Percentiles rank a stretch among this genome's conserved stretches.
These are phyloP conservation scores for Rhytidiadelphus loreus DNA, from an alignment of 225 moss, liverwort and hornwort genomes.

Conservation along the genomic window DNA sequence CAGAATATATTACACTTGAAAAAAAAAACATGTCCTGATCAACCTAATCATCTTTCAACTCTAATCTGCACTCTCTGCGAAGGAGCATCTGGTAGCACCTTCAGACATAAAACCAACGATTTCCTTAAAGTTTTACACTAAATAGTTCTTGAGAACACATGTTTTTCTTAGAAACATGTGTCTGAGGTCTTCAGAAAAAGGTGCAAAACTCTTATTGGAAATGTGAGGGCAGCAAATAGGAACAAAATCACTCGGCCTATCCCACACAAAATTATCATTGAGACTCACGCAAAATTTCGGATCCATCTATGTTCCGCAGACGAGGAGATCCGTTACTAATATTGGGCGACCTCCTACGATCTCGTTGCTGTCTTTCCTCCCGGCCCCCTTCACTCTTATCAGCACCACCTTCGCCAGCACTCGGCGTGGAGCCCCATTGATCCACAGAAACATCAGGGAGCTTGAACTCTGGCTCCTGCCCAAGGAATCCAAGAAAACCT, in stretches of 20 bases:
- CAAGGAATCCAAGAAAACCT: neutral
- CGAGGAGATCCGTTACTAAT: conserved; percentile 36
- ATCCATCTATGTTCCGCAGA: conserved; percentile 45
- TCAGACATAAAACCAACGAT: neutral
- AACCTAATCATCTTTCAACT: neutral
- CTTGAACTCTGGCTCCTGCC: conserved; percentile 45
- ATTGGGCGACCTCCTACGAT: conserved; percentile 20
- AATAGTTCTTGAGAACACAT: neutral
- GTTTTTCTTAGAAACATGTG: neutral
- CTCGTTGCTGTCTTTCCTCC: conserved; percentile 13
- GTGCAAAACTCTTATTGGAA: neutral
- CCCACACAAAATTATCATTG: neutral
- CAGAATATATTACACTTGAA: conserved; percentile 24
- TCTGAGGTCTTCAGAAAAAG: conserved; percentile 1
- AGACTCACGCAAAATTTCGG: conserved; percentile 33
- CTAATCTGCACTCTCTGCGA: neutral
- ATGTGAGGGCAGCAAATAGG: neutral
- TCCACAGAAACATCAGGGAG: conserved; percentile 36
- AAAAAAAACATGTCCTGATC: neutral
- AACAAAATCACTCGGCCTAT: neutral
- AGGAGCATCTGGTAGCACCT: neutral
- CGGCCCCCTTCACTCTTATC: neutral
- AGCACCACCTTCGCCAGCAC: neutral
- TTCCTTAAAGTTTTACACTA: neutral
- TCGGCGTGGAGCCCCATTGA: conserved; percentile 35